These are phyloP conservation scores for Haplosporangium sp. DNA, from an alignment of 371 early-diverging fungal genomes.

Conservation along the genomic window DNA sequence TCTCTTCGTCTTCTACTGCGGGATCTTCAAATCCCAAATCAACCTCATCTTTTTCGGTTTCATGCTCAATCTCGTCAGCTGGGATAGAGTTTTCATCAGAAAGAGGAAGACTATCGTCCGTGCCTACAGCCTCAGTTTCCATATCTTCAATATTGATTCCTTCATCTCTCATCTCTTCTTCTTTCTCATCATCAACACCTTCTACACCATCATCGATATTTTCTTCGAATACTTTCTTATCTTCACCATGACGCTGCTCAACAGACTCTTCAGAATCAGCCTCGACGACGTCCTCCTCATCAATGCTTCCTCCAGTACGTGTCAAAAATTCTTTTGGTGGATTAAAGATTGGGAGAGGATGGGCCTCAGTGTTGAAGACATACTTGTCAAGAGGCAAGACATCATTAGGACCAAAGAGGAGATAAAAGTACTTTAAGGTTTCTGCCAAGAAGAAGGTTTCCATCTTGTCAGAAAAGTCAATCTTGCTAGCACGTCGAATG, in stretches of 20 bases:
- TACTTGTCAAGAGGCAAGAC: constrained; percentile 83
- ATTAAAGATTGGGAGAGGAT: constrained; percentile 79
- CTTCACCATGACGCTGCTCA: constrained; percentile 1
- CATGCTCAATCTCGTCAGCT: not conserved
- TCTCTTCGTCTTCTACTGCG: constrained; percentile 24
- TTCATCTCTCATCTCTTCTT: constrained; percentile 18
- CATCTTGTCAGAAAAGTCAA: constrained; percentile 74
- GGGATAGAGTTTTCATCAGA: not conserved
- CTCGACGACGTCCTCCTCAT: not conserved
- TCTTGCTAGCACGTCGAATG: constrained; percentile 57
- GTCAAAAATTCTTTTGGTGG: constrained; percentile 43
- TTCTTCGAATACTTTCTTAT: constrained; percentile 15
- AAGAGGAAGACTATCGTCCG: constrained; percentile 8
- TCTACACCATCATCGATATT: not conserved
- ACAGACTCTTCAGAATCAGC: not conserved
- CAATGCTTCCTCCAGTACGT: constrained; percentile 8
- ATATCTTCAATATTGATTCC: constrained; percentile 5
- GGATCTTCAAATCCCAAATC: constrained; percentile 39
- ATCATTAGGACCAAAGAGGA: constrained; percentile 81
- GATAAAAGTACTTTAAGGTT: constrained; percentile 95
- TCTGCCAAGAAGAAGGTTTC: constrained; percentile 89
- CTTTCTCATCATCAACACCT: constrained; percentile 7
- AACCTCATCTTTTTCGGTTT: constrained; percentile 15
- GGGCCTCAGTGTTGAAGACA: constrained; percentile 93
- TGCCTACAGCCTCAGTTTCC: constrained; percentile 23